These are phyloP conservation scores for Maudiozyma bulderi DNA, from an alignment of 805 yeast species.

Conservation along the genomic window DNA sequence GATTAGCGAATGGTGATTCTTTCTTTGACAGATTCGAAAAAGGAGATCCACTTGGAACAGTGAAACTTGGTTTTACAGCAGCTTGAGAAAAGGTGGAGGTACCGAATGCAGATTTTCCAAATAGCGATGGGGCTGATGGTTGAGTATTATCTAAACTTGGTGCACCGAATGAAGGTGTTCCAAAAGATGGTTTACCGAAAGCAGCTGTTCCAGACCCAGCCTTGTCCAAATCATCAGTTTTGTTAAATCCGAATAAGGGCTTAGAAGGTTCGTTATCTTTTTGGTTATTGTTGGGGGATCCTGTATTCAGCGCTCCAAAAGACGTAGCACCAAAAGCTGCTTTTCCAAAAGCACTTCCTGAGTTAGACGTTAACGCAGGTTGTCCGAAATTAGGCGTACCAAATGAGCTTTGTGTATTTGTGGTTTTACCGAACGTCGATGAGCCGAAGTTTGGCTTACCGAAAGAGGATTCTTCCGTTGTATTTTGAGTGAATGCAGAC, in stretches of 20 bases:
- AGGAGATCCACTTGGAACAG: not conserved
- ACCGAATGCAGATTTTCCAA: conserved; percentile 19
- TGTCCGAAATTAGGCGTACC: too few relatives aligned
- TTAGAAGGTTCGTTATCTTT: not conserved
- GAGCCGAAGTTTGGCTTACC: too few relatives aligned
- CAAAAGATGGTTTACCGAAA: conserved; percentile 2
- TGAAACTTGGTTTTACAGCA: not conserved
- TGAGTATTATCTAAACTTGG: not conserved
- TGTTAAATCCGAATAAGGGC: not conserved
- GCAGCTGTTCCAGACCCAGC: conserved; percentile 6
- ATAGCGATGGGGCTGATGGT: conserved; percentile 8
- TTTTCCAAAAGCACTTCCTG: too few relatives aligned
- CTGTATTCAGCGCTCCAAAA: not conserved
- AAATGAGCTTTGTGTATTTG: too few relatives aligned
- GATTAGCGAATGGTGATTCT: not conserved
- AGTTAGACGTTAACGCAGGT: too few relatives aligned
- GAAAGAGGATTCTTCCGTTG: too few relatives aligned
- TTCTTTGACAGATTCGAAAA: not conserved
- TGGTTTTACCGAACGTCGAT: too few relatives aligned
- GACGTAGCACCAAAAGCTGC: not conserved
- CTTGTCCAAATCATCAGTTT: not conserved
- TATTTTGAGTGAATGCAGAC: too few relatives aligned
- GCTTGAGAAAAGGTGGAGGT: conserved; percentile 15
- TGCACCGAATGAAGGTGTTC: not conserved
- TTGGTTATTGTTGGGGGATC: too few relatives aligned